phyloP scores from a whole-genome alignment of 139 green algal genomes.

The Coelastrella sp. region DNA sequence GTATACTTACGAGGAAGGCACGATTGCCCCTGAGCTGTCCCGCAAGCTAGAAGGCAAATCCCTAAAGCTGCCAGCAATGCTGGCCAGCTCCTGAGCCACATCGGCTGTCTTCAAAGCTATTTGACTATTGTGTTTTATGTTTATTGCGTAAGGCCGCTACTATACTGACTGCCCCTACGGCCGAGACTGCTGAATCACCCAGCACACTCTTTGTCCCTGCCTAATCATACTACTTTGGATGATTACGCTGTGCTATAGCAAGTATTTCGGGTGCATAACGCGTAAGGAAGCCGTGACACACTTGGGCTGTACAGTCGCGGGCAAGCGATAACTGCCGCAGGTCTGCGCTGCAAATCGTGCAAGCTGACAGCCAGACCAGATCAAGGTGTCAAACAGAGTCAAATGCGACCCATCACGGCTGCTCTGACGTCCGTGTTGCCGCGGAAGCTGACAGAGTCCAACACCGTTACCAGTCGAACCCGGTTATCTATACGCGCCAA shows the following conservation, averaged over 20 bases:
- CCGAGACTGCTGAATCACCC: too few relatives aligned
- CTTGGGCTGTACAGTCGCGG: neutral
- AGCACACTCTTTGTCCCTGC: too few relatives aligned
- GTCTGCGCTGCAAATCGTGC: neutral
- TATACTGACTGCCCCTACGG: too few relatives aligned
- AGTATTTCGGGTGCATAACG: neutral
- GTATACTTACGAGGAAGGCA: conserved; percentile 9
- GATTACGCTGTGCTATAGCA: too few relatives aligned
- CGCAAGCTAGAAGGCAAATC: neutral
- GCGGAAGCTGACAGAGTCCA: too few relatives aligned
- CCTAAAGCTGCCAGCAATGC: conserved; percentile 33
- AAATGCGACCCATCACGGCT: neutral
- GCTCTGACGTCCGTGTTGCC: too few relatives aligned
- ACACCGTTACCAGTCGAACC: too few relatives aligned
- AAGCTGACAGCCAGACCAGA: too few relatives aligned
- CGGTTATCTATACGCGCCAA: too few relatives aligned
- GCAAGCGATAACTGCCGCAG: neutral
- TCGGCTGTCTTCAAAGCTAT: neutral
- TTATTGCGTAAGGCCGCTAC: neutral
- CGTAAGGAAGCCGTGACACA: neutral
- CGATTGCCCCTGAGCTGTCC: neutral
- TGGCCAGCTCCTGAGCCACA: conserved; percentile 25
- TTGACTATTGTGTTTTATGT: neutral
- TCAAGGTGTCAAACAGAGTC: neutral
- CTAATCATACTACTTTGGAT: too few relatives aligned